Conservation (phyloP, 768 basidiomycete genomes). For the Pulveroboletus sp. region DNA sequence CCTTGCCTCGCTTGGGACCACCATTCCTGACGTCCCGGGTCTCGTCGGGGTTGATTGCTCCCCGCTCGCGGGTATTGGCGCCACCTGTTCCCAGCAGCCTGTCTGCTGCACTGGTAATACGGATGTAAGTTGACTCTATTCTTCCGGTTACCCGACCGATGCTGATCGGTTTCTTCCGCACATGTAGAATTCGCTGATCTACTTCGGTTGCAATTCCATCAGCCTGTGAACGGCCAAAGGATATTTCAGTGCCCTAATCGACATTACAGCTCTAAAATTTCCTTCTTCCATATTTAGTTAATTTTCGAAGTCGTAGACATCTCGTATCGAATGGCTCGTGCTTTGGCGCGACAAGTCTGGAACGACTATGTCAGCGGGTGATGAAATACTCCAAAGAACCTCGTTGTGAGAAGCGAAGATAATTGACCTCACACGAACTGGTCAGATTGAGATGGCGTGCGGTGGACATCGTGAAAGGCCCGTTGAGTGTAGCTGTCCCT, state of each 20-base stretch:
- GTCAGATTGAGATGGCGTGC: no score
- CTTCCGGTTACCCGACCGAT: neutral
- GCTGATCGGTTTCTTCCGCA: neutral
- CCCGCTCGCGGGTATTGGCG: slow-evolving; percentile 2
- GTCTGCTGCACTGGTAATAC: slow-evolving; percentile 16
- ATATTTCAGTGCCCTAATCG: neutral
- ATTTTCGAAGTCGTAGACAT: neutral
- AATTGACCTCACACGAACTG: no score
- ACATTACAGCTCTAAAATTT: neutral
- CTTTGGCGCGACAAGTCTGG: no score
- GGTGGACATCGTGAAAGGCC: no score
- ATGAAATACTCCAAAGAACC: no score
- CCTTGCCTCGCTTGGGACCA: neutral
- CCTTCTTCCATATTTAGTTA: neutral
- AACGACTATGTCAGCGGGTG: no score
- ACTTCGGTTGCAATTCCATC: slow-evolving; percentile 11
- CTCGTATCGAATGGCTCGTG: no score
- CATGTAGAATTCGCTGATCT: slow-evolving; percentile 7
- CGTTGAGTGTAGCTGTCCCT: no score
- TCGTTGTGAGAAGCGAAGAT: no score
- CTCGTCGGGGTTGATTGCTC: slow-evolving; percentile 7
- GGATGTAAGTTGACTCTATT: slow-evolving; percentile 1
- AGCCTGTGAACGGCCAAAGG: neutral
- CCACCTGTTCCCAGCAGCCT: slow-evolving; percentile 7
- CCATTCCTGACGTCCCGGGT: neutral